Percentiles rank a stretch among this genome's conserved stretches.
phyloP scores from a whole-genome alignment of 257 asterid species.

The Euphrasia confusa region DNA sequence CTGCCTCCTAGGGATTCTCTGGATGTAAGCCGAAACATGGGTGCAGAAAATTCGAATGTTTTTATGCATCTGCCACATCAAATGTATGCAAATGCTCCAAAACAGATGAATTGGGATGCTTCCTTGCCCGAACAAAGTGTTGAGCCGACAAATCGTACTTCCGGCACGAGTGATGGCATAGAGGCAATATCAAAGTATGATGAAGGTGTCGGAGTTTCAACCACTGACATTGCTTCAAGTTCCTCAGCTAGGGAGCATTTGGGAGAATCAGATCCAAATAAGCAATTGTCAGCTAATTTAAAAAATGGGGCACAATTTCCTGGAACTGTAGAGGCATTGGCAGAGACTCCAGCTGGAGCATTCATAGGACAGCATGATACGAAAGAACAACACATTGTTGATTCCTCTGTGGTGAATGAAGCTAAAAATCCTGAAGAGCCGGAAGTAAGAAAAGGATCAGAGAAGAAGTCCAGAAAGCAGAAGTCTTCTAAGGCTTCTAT shows the following conservation, averaged over 20 bases:
- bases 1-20: slow-evolving; percentile 44
- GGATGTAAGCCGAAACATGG: slow-evolving; percentile 32
- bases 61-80: slow-evolving; percentile 52
- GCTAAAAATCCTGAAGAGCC: slow-evolving; percentile 39
- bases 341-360: slow-evolving; percentile 27
- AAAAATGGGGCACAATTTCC: slow-evolving; percentile 24
- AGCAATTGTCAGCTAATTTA: slow-evolving; percentile 21
- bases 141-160: slow-evolving; percentile 28
- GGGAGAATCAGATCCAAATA: slow-evolving; percentile 30
- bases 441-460: slow-evolving; percentile 55
- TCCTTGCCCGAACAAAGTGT: slow-evolving; percentile 38
- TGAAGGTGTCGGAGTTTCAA: slow-evolving; percentile 27
- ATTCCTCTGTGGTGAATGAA: slow-evolving; percentile 44
- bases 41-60: slow-evolving; percentile 30
- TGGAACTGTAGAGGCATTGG: slow-evolving; percentile 27
- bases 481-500: slow-evolving; percentile 59
- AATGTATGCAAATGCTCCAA: slow-evolving; percentile 30
- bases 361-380: slow-evolving; percentile 29
- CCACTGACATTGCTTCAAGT: slow-evolving; percentile 28
- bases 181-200: slow-evolving; percentile 31
- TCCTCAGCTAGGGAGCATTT: slow-evolving; percentile 30
- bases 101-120: slow-evolving; percentile 39
- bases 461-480: slow-evolving; percentile 85
- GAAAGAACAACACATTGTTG: slow-evolving; percentile 33
- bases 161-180: slow-evolving; percentile 24